Evolutionary conservation across 2,329 filamentous ascomycete species (phyloP), one percentile per base, ranked within the genome.

Genomic region (Bipolaris cookei): DNA sequence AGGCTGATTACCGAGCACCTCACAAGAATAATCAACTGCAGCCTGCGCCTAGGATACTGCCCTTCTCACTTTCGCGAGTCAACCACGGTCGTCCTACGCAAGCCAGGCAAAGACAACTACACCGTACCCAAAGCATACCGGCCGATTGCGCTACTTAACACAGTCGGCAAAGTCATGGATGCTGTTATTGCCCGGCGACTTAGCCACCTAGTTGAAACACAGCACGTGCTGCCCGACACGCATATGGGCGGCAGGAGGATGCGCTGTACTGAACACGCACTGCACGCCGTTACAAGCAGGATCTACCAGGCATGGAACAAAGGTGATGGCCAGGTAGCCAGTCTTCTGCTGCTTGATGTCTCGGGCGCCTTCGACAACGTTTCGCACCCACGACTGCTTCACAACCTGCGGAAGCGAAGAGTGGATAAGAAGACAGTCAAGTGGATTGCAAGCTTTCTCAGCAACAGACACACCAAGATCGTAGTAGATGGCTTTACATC

Each of bases 301-400:
- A 67, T 75, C 32, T 54, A 70, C 43, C 21, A 56, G 45, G 60
- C 59, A 44, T 74, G 50, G 65, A 64, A 63, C 37, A 38, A 55
- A 23, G 37, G 37, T 6, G 25, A 51, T 34, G 28, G 32, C 16
- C 32, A 66, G 25, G 65, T 75, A 3, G 68, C 61, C n/a, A 72
- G 64, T 21, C 57, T 77, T n/a, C 66, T 74, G 2, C 47, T 68
- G 3, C 64, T 76, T 1, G 65, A 77, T 58, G 58, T 76, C 20
- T 69, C 65, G 2, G 63, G 67, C 18, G 73, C 69, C 13, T 77
- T 74, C 51, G 59, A 71, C 41, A 67, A 67, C 45, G 63, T 73
- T 2, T 68, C 55, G 14, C 56, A 70, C 51, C 14, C 6, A 51
- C 61, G 62, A 23, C 59, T 72, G 16, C 59, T 71, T 5, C 58